phyloP scores from a whole-genome alignment of 2,329 filamentous ascomycete species.

The Aureobasidium pullulans region DNA sequence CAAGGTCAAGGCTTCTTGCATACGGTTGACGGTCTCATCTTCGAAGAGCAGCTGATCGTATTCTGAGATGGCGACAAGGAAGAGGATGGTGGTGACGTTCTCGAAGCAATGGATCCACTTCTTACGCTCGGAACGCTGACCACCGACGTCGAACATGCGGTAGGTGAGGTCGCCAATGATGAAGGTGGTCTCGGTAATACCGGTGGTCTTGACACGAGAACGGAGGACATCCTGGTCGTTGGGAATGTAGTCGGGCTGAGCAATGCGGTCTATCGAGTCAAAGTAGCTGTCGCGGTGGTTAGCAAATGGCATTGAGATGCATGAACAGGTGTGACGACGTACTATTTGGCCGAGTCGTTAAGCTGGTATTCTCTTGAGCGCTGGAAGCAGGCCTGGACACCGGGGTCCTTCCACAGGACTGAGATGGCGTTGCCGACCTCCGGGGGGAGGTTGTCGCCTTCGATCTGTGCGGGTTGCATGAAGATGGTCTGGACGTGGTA shows the following conservation, averaged over 20 bases:
- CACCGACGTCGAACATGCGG: conserved; percentile 93
- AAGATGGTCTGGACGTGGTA: conserved; percentile 98
- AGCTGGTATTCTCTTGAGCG: conserved; percentile 92
- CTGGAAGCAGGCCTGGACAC: conserved; percentile 93
- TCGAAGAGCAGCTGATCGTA: conserved; percentile 96
- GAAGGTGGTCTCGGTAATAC: conserved; percentile 92
- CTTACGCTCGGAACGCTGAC: conserved; percentile 86
- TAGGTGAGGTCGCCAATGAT: conserved; percentile 88
- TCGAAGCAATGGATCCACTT: conserved; percentile 98
- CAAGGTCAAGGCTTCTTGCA: conserved; percentile 48
- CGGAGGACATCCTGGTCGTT: conserved; percentile 92
- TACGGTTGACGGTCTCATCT: conserved; percentile 76
- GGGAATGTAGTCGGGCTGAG: conserved; percentile 81
- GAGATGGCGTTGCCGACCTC: conserved; percentile 92
- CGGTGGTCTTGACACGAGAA: conserved; percentile 82
- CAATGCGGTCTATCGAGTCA: conserved; percentile 87
- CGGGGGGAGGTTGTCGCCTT: conserved; percentile 87
- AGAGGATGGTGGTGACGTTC: conserved; percentile 84
- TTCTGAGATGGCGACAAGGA: conserved; percentile 89
- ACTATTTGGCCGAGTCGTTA: conserved; percentile 96
- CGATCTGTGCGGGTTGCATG: conserved; percentile 95
- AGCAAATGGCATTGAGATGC: conserved; percentile 15
- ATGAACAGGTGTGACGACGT: conserved; percentile 35
- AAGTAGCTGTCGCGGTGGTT: conserved; percentile 67
- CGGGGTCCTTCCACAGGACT: conserved; percentile 84